Percentiles rank a stretch among this genome's conserved stretches.
Conservation (phyloP, 306 rosid genomes). For the Cucurbita pepo region DNA sequence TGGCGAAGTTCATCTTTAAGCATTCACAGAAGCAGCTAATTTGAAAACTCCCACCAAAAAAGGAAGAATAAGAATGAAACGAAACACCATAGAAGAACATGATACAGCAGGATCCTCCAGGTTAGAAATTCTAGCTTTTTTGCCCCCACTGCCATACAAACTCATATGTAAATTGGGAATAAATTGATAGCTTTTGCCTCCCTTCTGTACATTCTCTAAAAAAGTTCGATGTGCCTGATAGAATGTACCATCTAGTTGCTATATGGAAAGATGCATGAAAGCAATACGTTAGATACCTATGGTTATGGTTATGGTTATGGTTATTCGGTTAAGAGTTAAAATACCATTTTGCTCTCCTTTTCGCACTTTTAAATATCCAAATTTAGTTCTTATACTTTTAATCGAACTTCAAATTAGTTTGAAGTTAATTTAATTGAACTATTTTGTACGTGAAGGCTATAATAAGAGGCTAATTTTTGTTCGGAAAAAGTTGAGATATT, state of each 20-base stretch:
- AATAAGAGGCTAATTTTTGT: too few species aligned
- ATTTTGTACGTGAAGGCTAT: too few species aligned
- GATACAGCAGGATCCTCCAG: background rate
- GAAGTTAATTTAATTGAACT: too few species aligned
- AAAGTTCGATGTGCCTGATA: background rate
- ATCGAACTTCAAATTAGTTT: too few species aligned
- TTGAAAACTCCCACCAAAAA: background rate
- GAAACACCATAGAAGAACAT: background rate
- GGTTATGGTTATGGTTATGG: background rate
- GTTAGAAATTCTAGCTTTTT: background rate
- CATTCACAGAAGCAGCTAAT: slow-evolving; percentile 15
- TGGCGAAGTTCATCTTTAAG: slow-evolving; percentile 31
- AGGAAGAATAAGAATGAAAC: background rate
- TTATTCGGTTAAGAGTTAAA: background rate
- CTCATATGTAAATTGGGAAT: background rate
- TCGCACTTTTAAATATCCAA: too few species aligned
- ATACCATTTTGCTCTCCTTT: too few species aligned
- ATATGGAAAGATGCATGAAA: background rate
- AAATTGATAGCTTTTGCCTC: background rate
- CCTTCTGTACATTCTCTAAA: background rate
- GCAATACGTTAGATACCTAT: background rate
- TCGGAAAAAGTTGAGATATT: too few species aligned
- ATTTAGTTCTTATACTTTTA: too few species aligned
- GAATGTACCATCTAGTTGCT: background rate
- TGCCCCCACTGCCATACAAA: background rate